A percentile compares a stretch with the other conserved stretches of the same genome.
phyloP scores from a whole-genome alignment of 2,329 filamentous ascomycete species.

The Acarospora socialis region DNA sequence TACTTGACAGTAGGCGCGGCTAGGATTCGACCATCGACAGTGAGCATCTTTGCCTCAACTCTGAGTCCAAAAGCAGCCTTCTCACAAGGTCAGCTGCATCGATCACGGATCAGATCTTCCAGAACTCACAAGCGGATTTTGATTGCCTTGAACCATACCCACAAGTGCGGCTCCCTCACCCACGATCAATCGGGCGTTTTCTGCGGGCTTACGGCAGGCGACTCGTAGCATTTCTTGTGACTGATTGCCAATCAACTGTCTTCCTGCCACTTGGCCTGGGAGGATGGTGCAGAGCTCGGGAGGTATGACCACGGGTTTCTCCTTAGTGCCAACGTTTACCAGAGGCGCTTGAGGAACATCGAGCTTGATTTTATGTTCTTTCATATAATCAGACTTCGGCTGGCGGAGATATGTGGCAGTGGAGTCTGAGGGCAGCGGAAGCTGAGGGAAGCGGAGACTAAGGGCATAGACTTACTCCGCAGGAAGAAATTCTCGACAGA shows the following conservation, averaged over 20 bases:
- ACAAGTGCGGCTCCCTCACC: slow-evolving; percentile 6
- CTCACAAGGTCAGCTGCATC: slow-evolving; percentile 6
- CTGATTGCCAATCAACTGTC: slow-evolving; percentile 8
- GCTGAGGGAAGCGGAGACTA: too few species aligned
- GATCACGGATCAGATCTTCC: too few species aligned
- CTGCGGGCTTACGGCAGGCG: slow-evolving; percentile 9
- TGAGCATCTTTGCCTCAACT: slow-evolving; percentile 11
- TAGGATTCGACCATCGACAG: slow-evolving; percentile 12
- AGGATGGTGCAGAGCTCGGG: slow-evolving; percentile 12
- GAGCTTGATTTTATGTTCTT: background rate
- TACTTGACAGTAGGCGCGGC: slow-evolving; percentile 7
- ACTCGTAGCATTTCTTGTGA: slow-evolving; percentile 11
- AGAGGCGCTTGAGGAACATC: background rate
- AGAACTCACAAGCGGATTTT: background rate
- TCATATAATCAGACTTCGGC: too few species aligned
- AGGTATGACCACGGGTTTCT: slow-evolving; percentile 6
- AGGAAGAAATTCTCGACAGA: background rate
- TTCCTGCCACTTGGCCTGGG: slow-evolving; percentile 10
- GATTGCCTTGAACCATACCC: slow-evolving; percentile 2
- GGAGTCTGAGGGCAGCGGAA: too few species aligned
- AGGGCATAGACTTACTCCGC: background rate
- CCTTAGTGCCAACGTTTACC: slow-evolving; percentile 4
- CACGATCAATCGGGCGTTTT: slow-evolving; percentile 11
- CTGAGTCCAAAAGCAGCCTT: slow-evolving; percentile 10
- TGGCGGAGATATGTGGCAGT: too few species aligned